Evolutionary conservation across 1,284 basidiomycete genomes (phyloP), one percentile per base, ranked within the genome.

Genomic region (Mycena sp.): DNA sequence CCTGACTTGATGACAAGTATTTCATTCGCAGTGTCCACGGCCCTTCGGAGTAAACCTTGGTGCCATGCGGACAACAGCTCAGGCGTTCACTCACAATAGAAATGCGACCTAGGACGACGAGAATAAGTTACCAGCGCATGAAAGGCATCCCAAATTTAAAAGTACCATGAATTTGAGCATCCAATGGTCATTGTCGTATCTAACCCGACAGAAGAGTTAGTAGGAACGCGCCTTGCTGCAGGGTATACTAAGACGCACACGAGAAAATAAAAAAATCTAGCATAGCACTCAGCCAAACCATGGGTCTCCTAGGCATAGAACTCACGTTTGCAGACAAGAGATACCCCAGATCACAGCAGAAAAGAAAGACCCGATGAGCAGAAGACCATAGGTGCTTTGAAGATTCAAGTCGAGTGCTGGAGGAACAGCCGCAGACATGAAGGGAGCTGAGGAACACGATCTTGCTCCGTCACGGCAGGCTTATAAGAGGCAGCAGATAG

Each of bases 221-320:
- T n/a, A n/a, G n/a, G n/a, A n/a, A n/a, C n/a, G n/a, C n/a, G n/a
- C n/a, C n/a, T n/a, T n/a, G 3, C 17, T 25, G 11, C 21, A 21
- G 17, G 26, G 17, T 21, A 9, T 50, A 4, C 10, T 48, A 28
- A 21, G 5, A 35, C 58, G 1, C 37, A 65, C 65, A 61, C 55
- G 17, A 54, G 32, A 45, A 62, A 67, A 51, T 67, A 67, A 6
- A 64, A 32, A 29, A 67, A 50, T 41, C 65, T 67, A 35, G 40
- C 2, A 28, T 32, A 17, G 7, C 5, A 19, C 12, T 48, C 32
- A 54, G 29, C 28, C 14, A 12, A 32, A 25, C 3, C 2, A 32
- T 9, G 3, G 6, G 29, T 9, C 32, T 16, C 40, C 7, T 14
- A 17, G 12, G 12, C 9, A 51, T 16, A 17, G 29, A 28, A 53